These are phyloP conservation scores for Polygonum aviculare DNA, from an alignment of 148 eudicot species.

Conservation along the genomic window DNA sequence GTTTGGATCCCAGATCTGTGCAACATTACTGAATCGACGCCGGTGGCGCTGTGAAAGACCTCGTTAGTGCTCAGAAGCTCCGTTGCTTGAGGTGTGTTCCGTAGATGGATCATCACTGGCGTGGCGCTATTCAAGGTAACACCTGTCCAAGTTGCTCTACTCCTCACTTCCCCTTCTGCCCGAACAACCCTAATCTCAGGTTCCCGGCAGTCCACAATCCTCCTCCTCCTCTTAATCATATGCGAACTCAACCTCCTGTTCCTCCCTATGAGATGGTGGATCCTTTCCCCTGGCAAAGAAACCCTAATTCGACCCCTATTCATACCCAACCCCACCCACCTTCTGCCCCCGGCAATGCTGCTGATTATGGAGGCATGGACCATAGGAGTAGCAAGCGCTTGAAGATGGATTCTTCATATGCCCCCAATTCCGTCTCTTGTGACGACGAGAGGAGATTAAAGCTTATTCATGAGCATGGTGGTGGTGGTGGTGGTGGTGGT, in stretches of 20 bases:
- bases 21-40: too few relatives aligned
- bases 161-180: conserved; percentile 74
- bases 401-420: conserved; percentile 37
- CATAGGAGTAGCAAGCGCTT: conserved; percentile 52
- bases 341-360: conserved; percentile 9
- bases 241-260: conserved; percentile 19
- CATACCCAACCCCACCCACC: conserved; percentile 9
- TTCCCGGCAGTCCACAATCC: conserved; percentile 17
- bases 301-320: conserved; percentile 21
- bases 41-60: too few relatives aligned
- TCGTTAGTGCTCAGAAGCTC: too few relatives aligned
- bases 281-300: conserved; percentile 23
- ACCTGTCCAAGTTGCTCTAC: conserved; percentile 52
- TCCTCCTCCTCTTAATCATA: conserved; percentile 20
- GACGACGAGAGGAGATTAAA: conserved; percentile 48
- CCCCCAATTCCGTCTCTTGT: conserved; percentile 14
- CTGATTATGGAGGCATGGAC: conserved; percentile 20
- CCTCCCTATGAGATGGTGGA: conserved; percentile 9
- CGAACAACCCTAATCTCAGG: conserved; percentile 29
- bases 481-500: conserved; percentile 10
- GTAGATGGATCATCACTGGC: conserved; percentile 68
- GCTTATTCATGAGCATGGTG: conserved; percentile 67
- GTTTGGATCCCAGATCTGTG: too few relatives aligned
- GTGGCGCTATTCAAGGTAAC: conserved; percentile 30
- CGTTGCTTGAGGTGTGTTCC: neutral